Conservation (phyloP, 805 yeast species). For the Ogataea angusta region DNA sequence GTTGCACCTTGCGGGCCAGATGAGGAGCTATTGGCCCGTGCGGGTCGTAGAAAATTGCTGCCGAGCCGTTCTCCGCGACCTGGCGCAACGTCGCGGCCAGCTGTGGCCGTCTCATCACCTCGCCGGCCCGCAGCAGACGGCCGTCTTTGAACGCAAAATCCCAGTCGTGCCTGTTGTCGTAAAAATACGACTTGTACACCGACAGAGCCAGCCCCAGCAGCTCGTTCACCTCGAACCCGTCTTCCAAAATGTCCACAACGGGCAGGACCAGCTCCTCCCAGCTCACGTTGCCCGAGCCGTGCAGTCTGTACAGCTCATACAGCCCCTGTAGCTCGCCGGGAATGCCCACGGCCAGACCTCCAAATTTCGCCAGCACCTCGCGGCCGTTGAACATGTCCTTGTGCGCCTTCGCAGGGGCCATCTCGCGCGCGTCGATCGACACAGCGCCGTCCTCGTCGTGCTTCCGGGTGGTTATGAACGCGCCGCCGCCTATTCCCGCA, state of each 20-base stretch:
- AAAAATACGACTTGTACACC: constrained; percentile 32
- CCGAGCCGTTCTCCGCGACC: constrained; percentile 75
- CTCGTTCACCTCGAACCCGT: constrained; percentile 59
- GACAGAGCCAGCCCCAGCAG: constrained; percentile 43
- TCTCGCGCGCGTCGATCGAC: constrained; percentile 82
- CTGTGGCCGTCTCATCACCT: constrained; percentile 52
- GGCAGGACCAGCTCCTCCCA: constrained; percentile 80
- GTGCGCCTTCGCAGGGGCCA: constrained; percentile 66
- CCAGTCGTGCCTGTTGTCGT: constrained; percentile 47
- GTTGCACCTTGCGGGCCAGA: constrained; percentile 47
- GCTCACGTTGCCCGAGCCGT: constrained; percentile 65
- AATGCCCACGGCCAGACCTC: constrained; percentile 84
- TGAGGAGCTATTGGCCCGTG: constrained; percentile 66
- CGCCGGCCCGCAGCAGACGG: constrained; percentile 49
- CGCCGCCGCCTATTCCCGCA: constrained; percentile 97
- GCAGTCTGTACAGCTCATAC: constrained; percentile 53
- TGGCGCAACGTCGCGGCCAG: constrained; percentile 64
- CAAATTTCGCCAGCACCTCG: constrained; percentile 55
- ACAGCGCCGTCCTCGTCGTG: constrained; percentile 45
- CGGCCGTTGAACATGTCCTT: constrained; percentile 59
- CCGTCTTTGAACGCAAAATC: constrained; percentile 44
- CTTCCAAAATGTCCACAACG: constrained; percentile 58
- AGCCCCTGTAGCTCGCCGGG: constrained; percentile 93
- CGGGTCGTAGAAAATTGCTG: constrained; percentile 80
- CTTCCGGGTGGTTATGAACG: constrained; percentile 53